Evolutionary conservation across 257 asterid genomes (phyloP), one percentile per base, ranked within the genome.

Genomic region (Ehretia macrophylla): DNA sequence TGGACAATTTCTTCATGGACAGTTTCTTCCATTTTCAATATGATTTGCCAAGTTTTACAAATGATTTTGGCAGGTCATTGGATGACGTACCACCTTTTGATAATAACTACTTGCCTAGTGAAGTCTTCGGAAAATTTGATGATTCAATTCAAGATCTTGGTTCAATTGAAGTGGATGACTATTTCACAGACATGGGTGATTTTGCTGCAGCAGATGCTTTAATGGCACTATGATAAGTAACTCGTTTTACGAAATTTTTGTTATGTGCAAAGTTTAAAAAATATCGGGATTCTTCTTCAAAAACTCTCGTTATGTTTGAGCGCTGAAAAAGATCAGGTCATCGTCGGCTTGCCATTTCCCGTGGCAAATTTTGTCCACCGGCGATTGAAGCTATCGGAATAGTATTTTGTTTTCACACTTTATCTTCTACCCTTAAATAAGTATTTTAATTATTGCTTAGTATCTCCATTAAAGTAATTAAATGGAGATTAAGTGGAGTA

Each of bases 1-100:
- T 76, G 10, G 83, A 82, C 39, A 59, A 71, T 37, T 76, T 76
- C 63, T 79, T 76, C 68, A 56, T 76, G 8, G 83, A 82, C 39
- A 58, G 69, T 42, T 71, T 76, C 63, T 79, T 79, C 2, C 68
- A 72, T 54, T 76, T 79, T 8, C 56, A 73, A 47, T 12, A 64
- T 0, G 70, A 56, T 4, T 32, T 18, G 13, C 67, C 54, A 42
- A 32, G 22, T n/a, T 40, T 69, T 14, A 38, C 14, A 17, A 9
- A 47, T 0, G 46, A 61, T 27, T 63, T 53, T 17, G 59, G 9
- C 12, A 32, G 20, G 5, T 11, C 16, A 14, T 3, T 42, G 47
- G 51, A 49, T 2, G 60, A 49, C 0, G 4, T 37, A 10, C 35
- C 59, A 1, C 42, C 39, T 5, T 19, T 17, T 4, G 58, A 56